phyloP scores from a whole-genome alignment of 2,329 filamentous ascomycete genomes.

The Trichoderma semiorbis region DNA sequence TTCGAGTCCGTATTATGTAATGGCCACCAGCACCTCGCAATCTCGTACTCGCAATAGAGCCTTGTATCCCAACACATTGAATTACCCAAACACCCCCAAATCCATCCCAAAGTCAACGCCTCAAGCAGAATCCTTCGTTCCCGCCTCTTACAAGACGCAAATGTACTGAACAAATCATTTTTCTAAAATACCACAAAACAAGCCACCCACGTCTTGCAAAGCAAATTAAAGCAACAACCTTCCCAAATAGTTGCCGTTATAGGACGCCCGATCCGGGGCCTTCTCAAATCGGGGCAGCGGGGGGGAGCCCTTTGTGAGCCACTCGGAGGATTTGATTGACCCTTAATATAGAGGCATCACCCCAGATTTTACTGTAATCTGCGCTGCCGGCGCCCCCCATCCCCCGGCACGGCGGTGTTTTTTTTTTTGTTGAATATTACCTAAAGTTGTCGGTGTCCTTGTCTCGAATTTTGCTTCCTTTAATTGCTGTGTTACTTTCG shows the following conservation, averaged over 20 bases:
- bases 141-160: not conserved
- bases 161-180: not conserved
- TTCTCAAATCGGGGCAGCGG: not conserved
- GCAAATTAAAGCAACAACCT: not conserved
- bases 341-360: not conserved
- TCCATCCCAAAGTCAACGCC: not conserved
- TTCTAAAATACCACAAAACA: not conserved
- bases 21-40: not conserved
- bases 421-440: not conserved
- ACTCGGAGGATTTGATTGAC: not conserved
- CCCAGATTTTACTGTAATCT: not conserved
- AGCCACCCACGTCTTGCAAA: not conserved
- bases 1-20: constrained; percentile 4
- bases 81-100: not conserved
- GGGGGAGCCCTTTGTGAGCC: not conserved
- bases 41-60: constrained; percentile 1
- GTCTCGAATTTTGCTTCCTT: not conserved
- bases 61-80: not conserved
- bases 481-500: not conserved
- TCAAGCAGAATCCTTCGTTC: not conserved
- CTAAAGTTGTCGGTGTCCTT: not conserved
- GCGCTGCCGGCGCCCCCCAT: not conserved
- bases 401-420: not conserved
- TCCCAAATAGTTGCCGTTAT: not conserved
- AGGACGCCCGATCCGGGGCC: not conserved